Evolutionary conservation across 768 basidiomycete genomes (phyloP).

Genomic region (Trametes maxima): DNA sequence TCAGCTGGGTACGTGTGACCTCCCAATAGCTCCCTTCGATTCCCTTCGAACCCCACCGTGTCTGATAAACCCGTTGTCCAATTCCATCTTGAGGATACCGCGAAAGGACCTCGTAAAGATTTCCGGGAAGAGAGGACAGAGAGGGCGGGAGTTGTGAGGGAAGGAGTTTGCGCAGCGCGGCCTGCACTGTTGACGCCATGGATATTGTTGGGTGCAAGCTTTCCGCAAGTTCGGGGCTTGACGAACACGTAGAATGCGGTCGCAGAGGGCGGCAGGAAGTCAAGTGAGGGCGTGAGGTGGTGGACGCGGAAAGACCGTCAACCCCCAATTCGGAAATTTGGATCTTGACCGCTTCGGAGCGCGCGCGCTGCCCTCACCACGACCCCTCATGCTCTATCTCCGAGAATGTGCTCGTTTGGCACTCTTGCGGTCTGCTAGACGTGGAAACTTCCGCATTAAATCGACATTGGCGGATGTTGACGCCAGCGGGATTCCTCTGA

Average conservation of each 20-base stretch:
- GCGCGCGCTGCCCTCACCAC: not conserved
- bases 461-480: constrained; percentile 41
- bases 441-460: constrained; percentile 2
- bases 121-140: constrained; percentile 58
- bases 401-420: not conserved
- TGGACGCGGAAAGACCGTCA: constrained; percentile 10
- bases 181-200: constrained; percentile 27
- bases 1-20: constrained; percentile 71
- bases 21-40: constrained; percentile 74
- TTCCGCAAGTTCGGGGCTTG: not conserved
- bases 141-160: constrained; percentile 61
- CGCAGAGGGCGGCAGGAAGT: not conserved
- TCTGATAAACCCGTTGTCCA: constrained; percentile 70
- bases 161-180: constrained; percentile 56
- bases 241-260: not conserved
- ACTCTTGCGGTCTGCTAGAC: constrained; percentile 8
- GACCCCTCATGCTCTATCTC: constrained; percentile 13
- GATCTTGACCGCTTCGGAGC: not conserved
- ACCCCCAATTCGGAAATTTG: constrained; percentile 12
- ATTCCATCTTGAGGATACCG: constrained; percentile 67
- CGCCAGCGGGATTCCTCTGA: constrained; percentile 60
- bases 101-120: constrained; percentile 73
- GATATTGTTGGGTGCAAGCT: not conserved
- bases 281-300: constrained; percentile 4
- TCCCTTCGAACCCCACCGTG: constrained; percentile 70